phyloP scores from a whole-genome alignment of 495 filamentous ascomycete genomes.

The Thermothielavioides terrestris region DNA sequence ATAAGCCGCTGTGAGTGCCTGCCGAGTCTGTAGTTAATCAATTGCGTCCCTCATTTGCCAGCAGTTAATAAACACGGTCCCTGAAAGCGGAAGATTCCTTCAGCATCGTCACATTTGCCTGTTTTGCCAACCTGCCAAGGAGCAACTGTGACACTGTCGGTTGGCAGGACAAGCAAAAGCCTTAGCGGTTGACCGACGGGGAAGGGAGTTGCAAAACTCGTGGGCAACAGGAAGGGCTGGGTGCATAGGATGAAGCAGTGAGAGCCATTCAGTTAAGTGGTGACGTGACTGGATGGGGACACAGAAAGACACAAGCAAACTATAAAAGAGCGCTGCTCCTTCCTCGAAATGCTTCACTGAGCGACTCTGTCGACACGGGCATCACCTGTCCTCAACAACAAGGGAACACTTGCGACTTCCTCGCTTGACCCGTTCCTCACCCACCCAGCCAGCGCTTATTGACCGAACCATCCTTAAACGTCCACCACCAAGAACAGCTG shows the following conservation, averaged over 20 bases:
- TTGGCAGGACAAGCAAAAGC: conserved; percentile 5
- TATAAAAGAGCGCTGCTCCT: not conserved
- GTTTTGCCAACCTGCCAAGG: not conserved
- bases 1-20: not conserved
- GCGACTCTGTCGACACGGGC: too few species aligned
- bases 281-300: not conserved
- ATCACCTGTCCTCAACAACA: too few species aligned
- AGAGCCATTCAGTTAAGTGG: not conserved
- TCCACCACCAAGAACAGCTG: not conserved
- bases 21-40: conserved; percentile 2
- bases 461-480: not conserved
- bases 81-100: not conserved
- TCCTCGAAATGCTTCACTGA: too few species aligned
- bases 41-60: not conserved
- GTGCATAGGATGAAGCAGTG: too few species aligned
- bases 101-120: not conserved
- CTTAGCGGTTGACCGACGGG: not conserved
- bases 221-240: too few species aligned
- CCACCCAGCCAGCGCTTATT: not conserved
- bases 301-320: not conserved
- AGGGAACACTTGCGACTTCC: too few species aligned
- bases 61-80: conserved; percentile 4
- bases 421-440: too few species aligned
- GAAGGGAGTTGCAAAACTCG: not conserved
- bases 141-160: not conserved